phyloP scores from a whole-genome alignment of 441 rosid species.

The Geranium incanum region DNA sequence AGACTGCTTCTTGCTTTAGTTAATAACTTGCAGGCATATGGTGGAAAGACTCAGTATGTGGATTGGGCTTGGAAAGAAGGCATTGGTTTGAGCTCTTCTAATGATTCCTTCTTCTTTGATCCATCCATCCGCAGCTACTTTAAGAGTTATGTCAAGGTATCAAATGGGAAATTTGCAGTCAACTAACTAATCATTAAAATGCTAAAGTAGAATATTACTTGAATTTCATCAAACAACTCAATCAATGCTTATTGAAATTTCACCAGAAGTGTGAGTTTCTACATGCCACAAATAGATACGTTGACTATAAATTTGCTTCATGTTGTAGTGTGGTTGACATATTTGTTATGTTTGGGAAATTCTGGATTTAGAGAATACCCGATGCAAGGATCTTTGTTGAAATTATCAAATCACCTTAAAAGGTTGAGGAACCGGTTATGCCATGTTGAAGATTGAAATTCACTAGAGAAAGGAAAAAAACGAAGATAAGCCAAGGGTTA shows the following conservation, averaged over 20 bases:
- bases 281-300: too few relatives aligned
- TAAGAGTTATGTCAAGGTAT: slow-evolving; percentile 65
- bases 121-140: slow-evolving; percentile 81
- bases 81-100: slow-evolving; percentile 74
- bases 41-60: slow-evolving; percentile 89
- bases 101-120: slow-evolving; percentile 92
- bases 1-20: slow-evolving; percentile 77
- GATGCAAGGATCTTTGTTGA: background rate
- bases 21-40: slow-evolving; percentile 76
- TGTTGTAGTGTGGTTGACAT: background rate
- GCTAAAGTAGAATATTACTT: too few relatives aligned
- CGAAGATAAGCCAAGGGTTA: background rate
- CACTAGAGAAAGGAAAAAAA: background rate
- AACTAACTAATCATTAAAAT: too few relatives aligned
- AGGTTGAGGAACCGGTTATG: background rate
- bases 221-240: too few relatives aligned
- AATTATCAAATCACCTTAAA: background rate
- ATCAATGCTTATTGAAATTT: too few relatives aligned
- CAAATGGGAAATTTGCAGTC: too few relatives aligned
- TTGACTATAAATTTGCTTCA: too few relatives aligned
- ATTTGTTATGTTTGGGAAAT: background rate
- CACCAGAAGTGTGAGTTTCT: too few relatives aligned
- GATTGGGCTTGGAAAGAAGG: slow-evolving; percentile 98
- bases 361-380: background rate
- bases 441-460: background rate